Conservation (phyloP, 257 asterid species). For the Rauvolfia tetraphylla region DNA sequence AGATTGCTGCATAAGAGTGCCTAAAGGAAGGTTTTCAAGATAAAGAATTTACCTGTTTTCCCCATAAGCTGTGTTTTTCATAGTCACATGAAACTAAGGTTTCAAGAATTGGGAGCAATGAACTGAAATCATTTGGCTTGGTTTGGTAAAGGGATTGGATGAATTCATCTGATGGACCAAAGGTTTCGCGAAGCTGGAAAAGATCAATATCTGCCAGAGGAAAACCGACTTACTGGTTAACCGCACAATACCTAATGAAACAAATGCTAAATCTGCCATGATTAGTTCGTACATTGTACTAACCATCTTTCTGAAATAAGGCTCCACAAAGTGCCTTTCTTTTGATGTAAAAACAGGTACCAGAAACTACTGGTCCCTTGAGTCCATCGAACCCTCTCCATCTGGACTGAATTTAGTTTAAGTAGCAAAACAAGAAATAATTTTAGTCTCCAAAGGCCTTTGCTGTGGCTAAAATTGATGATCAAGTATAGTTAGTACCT, state of each 20-base stretch:
- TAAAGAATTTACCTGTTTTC: constrained; percentile 41
- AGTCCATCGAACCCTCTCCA: constrained; percentile 55
- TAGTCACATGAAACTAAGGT: constrained; percentile 47
- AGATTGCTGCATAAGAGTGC: not conserved
- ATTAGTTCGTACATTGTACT: not conserved
- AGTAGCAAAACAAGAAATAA: not conserved
- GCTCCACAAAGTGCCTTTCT: constrained; percentile 45
- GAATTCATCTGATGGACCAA: constrained; percentile 58
- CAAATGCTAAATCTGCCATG: not conserved
- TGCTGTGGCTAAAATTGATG: not conserved
- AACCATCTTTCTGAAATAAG: not conserved
- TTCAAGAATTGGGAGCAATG: constrained; percentile 27
- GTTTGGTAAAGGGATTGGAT: constrained; percentile 30
- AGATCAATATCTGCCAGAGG: constrained; percentile 30
- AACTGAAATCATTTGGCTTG: constrained; percentile 7
- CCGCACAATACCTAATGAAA: not conserved
- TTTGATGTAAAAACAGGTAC: constrained; percentile 57
- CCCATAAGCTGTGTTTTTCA: constrained; percentile 54
- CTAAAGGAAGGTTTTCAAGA: not conserved
- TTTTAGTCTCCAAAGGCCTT: not conserved
- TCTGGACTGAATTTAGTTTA: constrained; percentile 32
- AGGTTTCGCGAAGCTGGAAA: constrained; percentile 29
- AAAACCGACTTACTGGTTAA: not conserved
- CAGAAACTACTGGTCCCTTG: constrained; percentile 48
- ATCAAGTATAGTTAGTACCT: constrained; percentile 21